A percentile compares a stretch with the other conserved stretches of the same genome.
These are phyloP conservation scores for Gracilaria caudata DNA, from an alignment of 23 red algal species.

Conservation along the genomic window DNA sequence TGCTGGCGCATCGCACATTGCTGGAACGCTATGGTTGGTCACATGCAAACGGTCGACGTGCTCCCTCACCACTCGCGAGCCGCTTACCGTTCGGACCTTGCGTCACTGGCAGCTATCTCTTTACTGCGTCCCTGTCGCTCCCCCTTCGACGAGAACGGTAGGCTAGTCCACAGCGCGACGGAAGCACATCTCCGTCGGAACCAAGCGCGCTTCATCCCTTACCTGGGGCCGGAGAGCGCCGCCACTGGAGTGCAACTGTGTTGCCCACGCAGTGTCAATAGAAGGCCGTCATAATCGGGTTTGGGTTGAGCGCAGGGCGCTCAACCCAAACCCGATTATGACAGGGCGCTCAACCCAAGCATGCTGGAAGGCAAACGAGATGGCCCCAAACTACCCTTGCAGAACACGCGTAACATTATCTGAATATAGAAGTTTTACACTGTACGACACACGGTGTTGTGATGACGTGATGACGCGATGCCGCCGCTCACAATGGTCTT, in stretches of 20 bases:
- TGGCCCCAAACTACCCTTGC: neutral
- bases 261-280: no score
- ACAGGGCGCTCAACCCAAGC: neutral
- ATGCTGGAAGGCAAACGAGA: neutral
- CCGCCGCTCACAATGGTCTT: neutral
- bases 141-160: neutral
- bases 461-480: neutral
- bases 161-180: no score
- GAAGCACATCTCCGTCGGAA: no score
- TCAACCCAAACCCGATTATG: neutral
- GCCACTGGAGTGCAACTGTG: no score
- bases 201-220: no score
- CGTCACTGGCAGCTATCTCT: neutral
- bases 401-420: neutral
- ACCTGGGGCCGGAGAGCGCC: no score
- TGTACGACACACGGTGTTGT: neutral
- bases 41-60: slow-evolving; percentile 29
- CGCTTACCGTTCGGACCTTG: slow-evolving; percentile 29
- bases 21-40: slow-evolving; percentile 4
- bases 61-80: neutral
- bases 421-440: neutral
- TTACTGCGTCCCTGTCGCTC: neutral
- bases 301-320: no score
- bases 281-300: no score
- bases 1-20: neutral